Evolutionary conservation across 257 asterid genomes (phyloP), one percentile per base, ranked within the genome.

Genomic region (Cynanchum wilfordii): DNA sequence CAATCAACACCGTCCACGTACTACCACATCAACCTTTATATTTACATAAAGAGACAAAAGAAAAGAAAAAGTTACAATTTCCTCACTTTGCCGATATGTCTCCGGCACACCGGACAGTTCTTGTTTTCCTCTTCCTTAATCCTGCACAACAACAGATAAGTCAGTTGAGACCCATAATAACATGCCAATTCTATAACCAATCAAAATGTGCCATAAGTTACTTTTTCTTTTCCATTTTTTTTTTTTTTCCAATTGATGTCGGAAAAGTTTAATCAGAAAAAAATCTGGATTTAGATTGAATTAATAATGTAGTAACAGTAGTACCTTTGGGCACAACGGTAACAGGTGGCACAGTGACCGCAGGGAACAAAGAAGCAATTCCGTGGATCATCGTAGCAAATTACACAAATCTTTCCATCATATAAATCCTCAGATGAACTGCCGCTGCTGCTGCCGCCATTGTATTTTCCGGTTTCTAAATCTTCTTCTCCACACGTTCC

Each of bases 341-440:
- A 66, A 78, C 96, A 92, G 0, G 97, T 71, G 29, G 88, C 77
- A 22, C 83, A 86, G 51, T 92, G 97, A 0, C 92, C 95, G 40
- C 97, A 89, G 13, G 97, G 97, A 69, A 84, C 52, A 51, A 88
- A 92, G 82, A 86, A 87, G 75, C 95, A 89, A 10, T 80, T 83
- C 66, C 89, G 69, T 1, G 55, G 82, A 2, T 80, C 78, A 3
- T 89, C 96, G 30, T 84, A 92, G 70, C 97, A 92, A 49, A 92
- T 86, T 3, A 87, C 90, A 20, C 97, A 92, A 10, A 88, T 80
- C 24, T 83, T 89, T 33, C 86, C 93, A 65, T 92, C 92, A 33
- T 85, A 92, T 60, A 88, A n/a, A 4, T 84, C 86, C 25, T 83
- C 90, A 2, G 89, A 81, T 0, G 87, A 70, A 8, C 82, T 74